phyloP scores from a whole-genome alignment of 2,329 filamentous ascomycete genomes.

The Macrophomina pseudophaseolina region DNA sequence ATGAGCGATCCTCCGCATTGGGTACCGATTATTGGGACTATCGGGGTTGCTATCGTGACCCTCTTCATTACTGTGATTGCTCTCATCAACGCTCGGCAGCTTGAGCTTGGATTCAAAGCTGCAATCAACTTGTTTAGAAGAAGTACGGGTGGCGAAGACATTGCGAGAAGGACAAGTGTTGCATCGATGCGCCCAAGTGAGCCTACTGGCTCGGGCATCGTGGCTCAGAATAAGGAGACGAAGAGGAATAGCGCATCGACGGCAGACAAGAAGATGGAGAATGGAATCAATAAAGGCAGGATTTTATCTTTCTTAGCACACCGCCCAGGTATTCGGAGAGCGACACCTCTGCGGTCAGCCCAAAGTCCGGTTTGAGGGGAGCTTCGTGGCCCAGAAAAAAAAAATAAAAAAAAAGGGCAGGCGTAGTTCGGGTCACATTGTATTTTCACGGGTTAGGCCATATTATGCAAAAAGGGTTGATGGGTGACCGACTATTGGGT shows the following conservation, averaged over 20 bases:
- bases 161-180: background rate
- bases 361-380: background rate
- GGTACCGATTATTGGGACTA: background rate
- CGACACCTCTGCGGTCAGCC: background rate
- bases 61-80: constrained; percentile 8
- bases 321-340: background rate
- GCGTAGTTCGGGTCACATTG: too few relatives aligned
- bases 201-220: background rate
- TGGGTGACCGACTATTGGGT: too few relatives aligned
- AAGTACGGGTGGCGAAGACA: background rate
- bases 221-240: background rate
- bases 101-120: constrained; percentile 10
- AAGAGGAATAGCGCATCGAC: background rate
- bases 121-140: background rate
- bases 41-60: constrained; percentile 8
- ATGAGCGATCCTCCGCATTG: constrained; percentile 35
- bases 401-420: too few relatives aligned
- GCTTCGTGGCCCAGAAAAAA: too few relatives aligned
- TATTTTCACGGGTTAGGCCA: too few relatives aligned
- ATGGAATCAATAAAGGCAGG: background rate
- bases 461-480: too few relatives aligned
- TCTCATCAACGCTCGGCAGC: constrained; percentile 5
- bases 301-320: background rate
- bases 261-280: background rate
- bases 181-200: background rate